Conservation (phyloP, 1,284 basidiomycete genomes). For the Microbotryum scabiosae region DNA sequence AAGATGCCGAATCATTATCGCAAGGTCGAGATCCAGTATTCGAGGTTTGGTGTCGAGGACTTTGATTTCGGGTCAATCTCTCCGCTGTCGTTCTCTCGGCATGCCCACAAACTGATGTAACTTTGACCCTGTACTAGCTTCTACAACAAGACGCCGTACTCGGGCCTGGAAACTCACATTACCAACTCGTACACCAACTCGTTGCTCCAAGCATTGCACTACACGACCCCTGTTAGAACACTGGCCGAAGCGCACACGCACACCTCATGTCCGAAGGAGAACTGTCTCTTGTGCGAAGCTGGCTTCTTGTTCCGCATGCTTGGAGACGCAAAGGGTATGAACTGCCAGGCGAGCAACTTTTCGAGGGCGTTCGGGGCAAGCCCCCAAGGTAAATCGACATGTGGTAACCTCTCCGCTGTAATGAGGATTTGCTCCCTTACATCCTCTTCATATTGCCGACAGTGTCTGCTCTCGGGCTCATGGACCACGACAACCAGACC, state of each 20-base stretch:
- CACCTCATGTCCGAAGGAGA: slow-evolving; percentile 73
- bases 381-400: slow-evolving; percentile 53
- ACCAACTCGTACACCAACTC: slow-evolving; percentile 95
- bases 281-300: slow-evolving; percentile 89
- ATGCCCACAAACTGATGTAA: neutral
- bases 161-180: slow-evolving; percentile 94
- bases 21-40: slow-evolving; percentile 94
- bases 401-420: neutral
- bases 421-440: slow-evolving; percentile 13
- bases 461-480: slow-evolving; percentile 74
- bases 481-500: slow-evolving; percentile 75
- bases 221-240: slow-evolving; percentile 63
- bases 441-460: slow-evolving; percentile 46
- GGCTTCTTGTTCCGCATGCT: slow-evolving; percentile 95
- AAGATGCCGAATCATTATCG: slow-evolving; percentile 75
- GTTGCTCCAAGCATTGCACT: slow-evolving; percentile 82
- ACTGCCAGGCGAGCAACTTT: slow-evolving; percentile 95
- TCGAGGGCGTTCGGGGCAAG: slow-evolving; percentile 79
- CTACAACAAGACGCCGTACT: slow-evolving; percentile 81
- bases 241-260: slow-evolving; percentile 87
- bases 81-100: neutral
- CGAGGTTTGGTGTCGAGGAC: slow-evolving; percentile 97
- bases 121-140: slow-evolving; percentile 50
- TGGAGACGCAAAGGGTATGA: slow-evolving; percentile 84
- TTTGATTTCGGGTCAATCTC: slow-evolving; percentile 82